Conservation (phyloP, 495 filamentous ascomycete genomes). For the Penicillium macrosclerotiorum region DNA sequence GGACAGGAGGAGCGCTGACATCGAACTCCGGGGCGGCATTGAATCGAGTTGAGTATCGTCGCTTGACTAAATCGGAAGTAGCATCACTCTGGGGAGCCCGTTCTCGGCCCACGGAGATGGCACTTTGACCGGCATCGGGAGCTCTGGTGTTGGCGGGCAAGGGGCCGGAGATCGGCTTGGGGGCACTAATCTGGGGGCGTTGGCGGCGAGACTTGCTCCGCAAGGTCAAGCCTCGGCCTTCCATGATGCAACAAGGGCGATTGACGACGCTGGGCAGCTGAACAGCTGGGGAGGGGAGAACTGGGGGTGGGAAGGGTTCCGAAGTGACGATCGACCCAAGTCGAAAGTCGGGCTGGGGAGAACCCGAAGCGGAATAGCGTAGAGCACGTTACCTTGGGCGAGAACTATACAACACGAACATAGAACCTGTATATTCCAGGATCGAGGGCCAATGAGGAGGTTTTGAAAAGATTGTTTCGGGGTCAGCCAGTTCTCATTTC, state of each 20-base stretch:
- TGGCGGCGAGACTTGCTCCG: constrained; percentile 77
- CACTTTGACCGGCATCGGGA: constrained; percentile 21
- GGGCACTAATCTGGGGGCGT: constrained; percentile 77
- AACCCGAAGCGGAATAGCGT: constrained; percentile 10
- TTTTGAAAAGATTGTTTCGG: too few species aligned
- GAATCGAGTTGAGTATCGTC: constrained; percentile 89
- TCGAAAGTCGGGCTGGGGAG: constrained; percentile 5
- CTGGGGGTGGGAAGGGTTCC: constrained; percentile 4
- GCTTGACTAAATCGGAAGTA: constrained; percentile 91
- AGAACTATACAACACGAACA: too few species aligned
- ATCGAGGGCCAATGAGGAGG: too few species aligned
- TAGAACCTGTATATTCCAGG: too few species aligned
- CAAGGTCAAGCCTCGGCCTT: constrained; percentile 77
- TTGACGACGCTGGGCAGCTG: constrained; percentile 6
- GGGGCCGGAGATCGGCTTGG: constrained; percentile 71
- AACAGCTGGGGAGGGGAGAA: neutral
- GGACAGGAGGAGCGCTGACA: constrained; percentile 63
- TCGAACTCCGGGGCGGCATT: constrained; percentile 72
- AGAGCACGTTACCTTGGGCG: neutral
- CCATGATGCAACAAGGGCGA: constrained; percentile 27
- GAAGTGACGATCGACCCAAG: too few species aligned
- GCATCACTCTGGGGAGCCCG: constrained; percentile 40
- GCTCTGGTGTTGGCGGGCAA: constrained; percentile 42
- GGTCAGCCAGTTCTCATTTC: too few species aligned
- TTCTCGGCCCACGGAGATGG: constrained; percentile 30